Evolutionary conservation across 352 stramenopile species (phyloP).

Genomic region (Globisporangium orthogonon): DNA sequence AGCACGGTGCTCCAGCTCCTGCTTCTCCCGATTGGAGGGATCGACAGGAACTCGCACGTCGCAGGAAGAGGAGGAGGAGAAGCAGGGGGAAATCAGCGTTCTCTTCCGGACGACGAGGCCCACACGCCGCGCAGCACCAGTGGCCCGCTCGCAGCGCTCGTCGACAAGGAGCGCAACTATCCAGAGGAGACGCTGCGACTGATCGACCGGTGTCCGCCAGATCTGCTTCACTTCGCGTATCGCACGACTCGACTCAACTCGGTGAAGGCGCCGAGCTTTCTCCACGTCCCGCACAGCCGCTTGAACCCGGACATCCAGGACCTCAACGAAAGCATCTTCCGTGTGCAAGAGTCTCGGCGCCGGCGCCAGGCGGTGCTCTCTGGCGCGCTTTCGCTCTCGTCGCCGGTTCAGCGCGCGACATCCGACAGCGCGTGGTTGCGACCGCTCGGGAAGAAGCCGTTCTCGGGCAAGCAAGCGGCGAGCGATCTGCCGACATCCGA

Average conservation of each 20-base stretch:
- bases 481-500: not conserved
- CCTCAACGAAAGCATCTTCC: conserved; percentile 49
- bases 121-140: not conserved
- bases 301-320: conserved; percentile 33
- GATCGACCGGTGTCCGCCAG: conserved; percentile 16
- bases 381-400: not conserved
- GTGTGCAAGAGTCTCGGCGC: conserved; percentile 44
- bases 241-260: conserved; percentile 41
- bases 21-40: conserved; percentile 38
- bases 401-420: conserved; percentile 4
- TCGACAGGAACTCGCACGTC: conserved; percentile 1
- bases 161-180: no score
- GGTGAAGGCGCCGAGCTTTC: conserved; percentile 58
- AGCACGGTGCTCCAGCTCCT: conserved; percentile 67
- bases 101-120: not conserved
- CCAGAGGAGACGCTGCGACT: not conserved
- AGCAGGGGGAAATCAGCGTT: no score
- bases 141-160: not conserved
- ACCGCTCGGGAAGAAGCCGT: conserved; percentile 15
- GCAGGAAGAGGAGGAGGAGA: no score
- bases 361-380: conserved; percentile 15
- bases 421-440: conserved; percentile 26
- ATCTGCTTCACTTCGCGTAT: conserved; percentile 52
- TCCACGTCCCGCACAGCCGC: conserved; percentile 36
- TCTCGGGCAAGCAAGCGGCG: conserved; percentile 4